Base-by-base conservation (phyloP, 495 filamentous ascomycete species). In the Emericellopsis terricola region DNA sequence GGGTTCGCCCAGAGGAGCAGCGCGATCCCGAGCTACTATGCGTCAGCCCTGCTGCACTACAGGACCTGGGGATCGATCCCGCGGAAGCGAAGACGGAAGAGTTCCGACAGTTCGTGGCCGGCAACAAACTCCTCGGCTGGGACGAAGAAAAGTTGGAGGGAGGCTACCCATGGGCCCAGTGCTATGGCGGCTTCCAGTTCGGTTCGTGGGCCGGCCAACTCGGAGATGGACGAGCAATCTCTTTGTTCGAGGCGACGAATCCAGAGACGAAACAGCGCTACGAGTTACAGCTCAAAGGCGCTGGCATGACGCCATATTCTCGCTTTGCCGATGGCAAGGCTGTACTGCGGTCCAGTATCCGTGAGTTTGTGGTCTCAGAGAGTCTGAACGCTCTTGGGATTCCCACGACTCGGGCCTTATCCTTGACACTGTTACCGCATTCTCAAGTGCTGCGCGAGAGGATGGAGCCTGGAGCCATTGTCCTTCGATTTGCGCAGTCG, bases 311-410 rank as follows among this genome's bases (percentile, higher is more conserved):
- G 3, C 89, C 89, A 0, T 97, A 96, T 52, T 89, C 81, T 15
- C 77, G 89, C 9, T 97, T 96, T 44, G 89, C 89, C n/a, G 89
- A 97, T 55, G 89, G 89, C 18, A 87, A 89, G 48, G 89, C 89
- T 2, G 89, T 96, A 8, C 62, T 97, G 15, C 60, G 89, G 30
- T 85, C 77, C 18, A 87, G 80, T 47, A 91, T 97, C 38, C 71
- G 89, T 23, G 89, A 97, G 64, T 97, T 84, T 42, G 49, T 97
- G 23, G 84, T 93, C 16, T 85, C 77, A 31, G 89, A 97, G 61
- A 68, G 67, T 26, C 64, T 97, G 23, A 71, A 92, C 53, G 80
- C 82, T 15, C 67, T 96, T 3, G 61, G 69, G 5, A 82, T 97
- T 41, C 86, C 87, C 5, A 78, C 76, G 0, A 96, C 89, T 3